Conservation (phyloP, 495 filamentous ascomycete species). For the Platismatia glauca region DNA sequence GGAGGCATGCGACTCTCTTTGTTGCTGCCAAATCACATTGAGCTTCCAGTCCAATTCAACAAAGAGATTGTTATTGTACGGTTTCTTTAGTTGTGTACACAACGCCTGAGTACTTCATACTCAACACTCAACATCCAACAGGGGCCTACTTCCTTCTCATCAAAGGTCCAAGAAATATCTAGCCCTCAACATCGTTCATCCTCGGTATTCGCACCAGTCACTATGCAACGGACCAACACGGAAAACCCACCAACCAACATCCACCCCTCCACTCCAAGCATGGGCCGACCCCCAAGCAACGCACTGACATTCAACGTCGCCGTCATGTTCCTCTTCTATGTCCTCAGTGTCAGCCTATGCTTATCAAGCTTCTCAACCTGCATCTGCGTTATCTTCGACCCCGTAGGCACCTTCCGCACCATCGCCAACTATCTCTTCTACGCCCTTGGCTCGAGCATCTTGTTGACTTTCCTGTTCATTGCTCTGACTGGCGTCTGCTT, state of each 20-base stretch:
- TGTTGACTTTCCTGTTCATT: background rate
- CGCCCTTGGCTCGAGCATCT: background rate
- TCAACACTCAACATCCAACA: background rate
- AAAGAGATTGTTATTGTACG: background rate
- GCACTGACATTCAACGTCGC: background rate
- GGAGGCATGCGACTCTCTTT: background rate
- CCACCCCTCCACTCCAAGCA: background rate
- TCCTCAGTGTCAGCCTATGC: background rate
- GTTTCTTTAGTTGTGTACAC: background rate
- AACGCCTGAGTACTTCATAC: background rate
- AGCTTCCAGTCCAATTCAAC: background rate
- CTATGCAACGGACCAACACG: background rate
- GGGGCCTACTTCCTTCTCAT: background rate
- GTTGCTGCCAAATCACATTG: background rate
- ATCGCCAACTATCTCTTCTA: background rate
- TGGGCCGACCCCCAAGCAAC: background rate
- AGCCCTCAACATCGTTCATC: background rate
- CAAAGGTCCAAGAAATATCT: background rate
- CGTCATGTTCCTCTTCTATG: background rate
- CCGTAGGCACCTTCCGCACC: background rate
- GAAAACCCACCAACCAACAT: background rate
- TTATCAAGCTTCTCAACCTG: background rate
- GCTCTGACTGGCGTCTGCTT: background rate
- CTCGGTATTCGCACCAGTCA: background rate
- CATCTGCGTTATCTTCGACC: background rate